phyloP scores from a whole-genome alignment of 2,329 filamentous ascomycete species.

The Dactylellina cionopaga region DNA sequence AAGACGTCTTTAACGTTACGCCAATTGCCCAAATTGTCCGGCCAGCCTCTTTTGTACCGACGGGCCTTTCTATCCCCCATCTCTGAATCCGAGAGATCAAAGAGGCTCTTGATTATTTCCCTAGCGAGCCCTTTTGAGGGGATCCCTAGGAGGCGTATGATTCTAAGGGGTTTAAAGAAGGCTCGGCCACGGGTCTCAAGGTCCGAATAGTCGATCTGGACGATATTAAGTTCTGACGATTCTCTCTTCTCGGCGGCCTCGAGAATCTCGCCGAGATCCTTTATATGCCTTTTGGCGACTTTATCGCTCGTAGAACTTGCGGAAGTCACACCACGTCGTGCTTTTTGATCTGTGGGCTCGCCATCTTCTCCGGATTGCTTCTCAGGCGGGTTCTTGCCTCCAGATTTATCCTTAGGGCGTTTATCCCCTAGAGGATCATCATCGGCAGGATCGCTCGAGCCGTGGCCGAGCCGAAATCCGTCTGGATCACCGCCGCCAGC shows the following conservation, averaged over 20 bases:
- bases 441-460: too few species aligned
- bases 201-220: neutral
- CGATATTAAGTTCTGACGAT: neutral
- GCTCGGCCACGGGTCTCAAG: too few species aligned
- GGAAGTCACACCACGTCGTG: neutral
- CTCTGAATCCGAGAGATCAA: neutral
- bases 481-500: too few species aligned
- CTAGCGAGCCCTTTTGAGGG: neutral
- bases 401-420: too few species aligned
- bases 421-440: too few species aligned
- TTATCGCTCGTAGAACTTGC: neutral
- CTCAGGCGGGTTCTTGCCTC: neutral
- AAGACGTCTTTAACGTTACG: too few species aligned
- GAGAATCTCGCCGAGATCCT: neutral
- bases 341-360: neutral
- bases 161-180: too few species aligned
- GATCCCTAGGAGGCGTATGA: neutral
- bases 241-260: neutral
- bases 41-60: neutral
- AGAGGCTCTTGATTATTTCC: neutral
- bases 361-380: neutral
- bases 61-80: too few species aligned
- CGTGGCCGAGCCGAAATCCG: too few species aligned
- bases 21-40: neutral
- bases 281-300: neutral